Evolutionary conservation across 163 green algal species (phyloP).

Genomic region (Scenedesmus sp.): DNA sequence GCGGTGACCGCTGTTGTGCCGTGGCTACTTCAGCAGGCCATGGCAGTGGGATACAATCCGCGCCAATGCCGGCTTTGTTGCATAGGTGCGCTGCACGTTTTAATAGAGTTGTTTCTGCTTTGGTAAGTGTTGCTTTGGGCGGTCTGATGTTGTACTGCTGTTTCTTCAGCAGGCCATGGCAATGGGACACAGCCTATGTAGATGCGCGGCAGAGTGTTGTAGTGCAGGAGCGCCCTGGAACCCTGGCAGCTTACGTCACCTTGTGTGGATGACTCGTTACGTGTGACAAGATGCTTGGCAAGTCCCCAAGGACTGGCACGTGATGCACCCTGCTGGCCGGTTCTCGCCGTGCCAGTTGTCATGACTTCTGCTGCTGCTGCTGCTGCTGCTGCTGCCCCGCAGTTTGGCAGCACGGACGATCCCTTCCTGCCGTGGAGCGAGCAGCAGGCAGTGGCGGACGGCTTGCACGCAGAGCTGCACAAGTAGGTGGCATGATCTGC

Average conservation of each 20-base stretch:
- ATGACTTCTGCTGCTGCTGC: neutral
- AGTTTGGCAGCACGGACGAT: slow-evolving; percentile 59
- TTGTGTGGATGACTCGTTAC: too few species aligned
- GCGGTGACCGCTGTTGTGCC: too few species aligned
- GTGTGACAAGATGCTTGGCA: neutral
- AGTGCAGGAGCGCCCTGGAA: neutral
- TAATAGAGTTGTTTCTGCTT: too few species aligned
- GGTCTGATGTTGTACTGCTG: too few species aligned
- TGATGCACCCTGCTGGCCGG: too few species aligned
- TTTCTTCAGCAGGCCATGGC: too few species aligned
- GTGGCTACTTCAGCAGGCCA: too few species aligned
- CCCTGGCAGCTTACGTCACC: neutral
- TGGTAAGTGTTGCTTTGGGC: too few species aligned
- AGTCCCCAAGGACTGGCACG: neutral
- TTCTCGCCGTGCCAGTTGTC: slow-evolving; percentile 6
- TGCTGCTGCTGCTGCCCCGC: neutral
- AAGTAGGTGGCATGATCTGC: neutral
- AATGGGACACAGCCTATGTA: too few species aligned
- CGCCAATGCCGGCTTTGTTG: too few species aligned
- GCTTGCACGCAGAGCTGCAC: slow-evolving; percentile 46
- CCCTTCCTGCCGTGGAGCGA: slow-evolving; percentile 61
- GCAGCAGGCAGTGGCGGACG: slow-evolving; percentile 53
- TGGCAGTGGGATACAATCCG: too few species aligned
- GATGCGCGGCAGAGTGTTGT: neutral
- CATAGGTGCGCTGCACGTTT: too few species aligned